These are phyloP conservation scores for Hexamita inflata DNA, from an alignment of 208 protist genomes.

Conservation along the genomic window DNA sequence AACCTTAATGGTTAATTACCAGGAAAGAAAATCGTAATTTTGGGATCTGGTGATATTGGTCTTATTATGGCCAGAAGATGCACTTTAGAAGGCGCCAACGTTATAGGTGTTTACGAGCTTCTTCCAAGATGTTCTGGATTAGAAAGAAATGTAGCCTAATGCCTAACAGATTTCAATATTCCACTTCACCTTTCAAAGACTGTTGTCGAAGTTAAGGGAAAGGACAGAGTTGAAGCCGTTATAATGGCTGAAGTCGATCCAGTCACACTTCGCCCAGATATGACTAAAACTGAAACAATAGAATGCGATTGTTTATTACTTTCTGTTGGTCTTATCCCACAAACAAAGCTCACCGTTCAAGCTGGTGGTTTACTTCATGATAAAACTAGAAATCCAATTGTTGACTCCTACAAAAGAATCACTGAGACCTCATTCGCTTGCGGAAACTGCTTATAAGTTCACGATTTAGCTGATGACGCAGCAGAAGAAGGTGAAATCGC, in stretches of 20 bases:
- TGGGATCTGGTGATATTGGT: constrained; percentile 35
- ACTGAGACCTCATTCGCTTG: constrained; percentile 14
- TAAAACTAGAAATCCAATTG: constrained; percentile 8
- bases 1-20: constrained; percentile 17
- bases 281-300: not conserved
- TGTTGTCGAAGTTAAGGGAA: constrained; percentile 26
- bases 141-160: constrained; percentile 17
- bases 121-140: not conserved
- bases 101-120: constrained; percentile 35
- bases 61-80: constrained; percentile 30
- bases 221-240: not conserved
- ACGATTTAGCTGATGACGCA: constrained; percentile 29
- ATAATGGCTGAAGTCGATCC: constrained; percentile 22
- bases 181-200: constrained; percentile 15
- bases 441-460: constrained; percentile 28
- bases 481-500: constrained; percentile 27
- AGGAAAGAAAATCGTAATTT: constrained; percentile 31
- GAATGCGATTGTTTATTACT: constrained; percentile 32
- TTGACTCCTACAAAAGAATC: constrained; percentile 6
- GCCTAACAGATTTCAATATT: constrained; percentile 29
- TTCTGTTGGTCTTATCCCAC: constrained; percentile 28
- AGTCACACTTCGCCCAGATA: constrained; percentile 6
- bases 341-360: constrained; percentile 3
- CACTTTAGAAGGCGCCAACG: constrained; percentile 28
- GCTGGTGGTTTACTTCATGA: not conserved